Evolutionary conservation across 108 stramenopile species (phyloP).

Genomic region (Cyclotella baltica): DNA sequence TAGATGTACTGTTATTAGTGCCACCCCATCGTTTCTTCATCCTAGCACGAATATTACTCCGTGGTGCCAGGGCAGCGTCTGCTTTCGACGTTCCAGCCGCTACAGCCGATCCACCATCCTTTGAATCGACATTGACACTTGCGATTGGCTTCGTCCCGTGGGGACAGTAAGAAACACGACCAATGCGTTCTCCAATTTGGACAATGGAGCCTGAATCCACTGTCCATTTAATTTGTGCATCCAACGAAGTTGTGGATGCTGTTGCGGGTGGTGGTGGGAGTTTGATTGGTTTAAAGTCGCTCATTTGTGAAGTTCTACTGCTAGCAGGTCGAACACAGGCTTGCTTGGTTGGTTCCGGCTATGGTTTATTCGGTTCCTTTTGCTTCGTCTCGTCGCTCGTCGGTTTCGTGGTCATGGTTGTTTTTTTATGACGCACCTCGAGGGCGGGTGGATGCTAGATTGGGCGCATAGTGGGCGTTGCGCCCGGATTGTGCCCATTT

Average conservation of each 20-base stretch:
- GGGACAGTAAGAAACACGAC: slow-evolving; percentile 15
- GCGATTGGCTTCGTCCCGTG: neutral
- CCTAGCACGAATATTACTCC: slow-evolving; percentile 14
- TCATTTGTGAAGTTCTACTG: too few relatives aligned
- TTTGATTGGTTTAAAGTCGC: slow-evolving; percentile 5
- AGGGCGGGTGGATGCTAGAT: too few relatives aligned
- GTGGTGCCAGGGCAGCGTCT: neutral
- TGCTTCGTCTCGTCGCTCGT: too few relatives aligned
- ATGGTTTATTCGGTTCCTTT: too few relatives aligned
- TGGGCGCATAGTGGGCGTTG: too few relatives aligned
- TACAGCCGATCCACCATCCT: neutral
- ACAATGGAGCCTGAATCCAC: slow-evolving; percentile 36
- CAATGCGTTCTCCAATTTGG: slow-evolving; percentile 33
- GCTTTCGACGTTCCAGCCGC: neutral
- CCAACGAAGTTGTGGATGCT: slow-evolving; percentile 10
- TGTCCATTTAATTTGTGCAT: slow-evolving; percentile 27
- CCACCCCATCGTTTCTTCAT: slow-evolving; percentile 27
- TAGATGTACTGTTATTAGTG: neutral
- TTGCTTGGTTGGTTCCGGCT: neutral
- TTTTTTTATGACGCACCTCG: too few relatives aligned
- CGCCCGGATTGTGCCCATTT: too few relatives aligned
- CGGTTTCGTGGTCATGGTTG: too few relatives aligned
- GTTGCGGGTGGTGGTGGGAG: slow-evolving; percentile 24
- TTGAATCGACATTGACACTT: neutral
- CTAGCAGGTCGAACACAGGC: too few relatives aligned